These are phyloP conservation scores for Chernovozyma aurita DNA, from an alignment of 1,139 yeast species.

Conservation along the genomic window DNA sequence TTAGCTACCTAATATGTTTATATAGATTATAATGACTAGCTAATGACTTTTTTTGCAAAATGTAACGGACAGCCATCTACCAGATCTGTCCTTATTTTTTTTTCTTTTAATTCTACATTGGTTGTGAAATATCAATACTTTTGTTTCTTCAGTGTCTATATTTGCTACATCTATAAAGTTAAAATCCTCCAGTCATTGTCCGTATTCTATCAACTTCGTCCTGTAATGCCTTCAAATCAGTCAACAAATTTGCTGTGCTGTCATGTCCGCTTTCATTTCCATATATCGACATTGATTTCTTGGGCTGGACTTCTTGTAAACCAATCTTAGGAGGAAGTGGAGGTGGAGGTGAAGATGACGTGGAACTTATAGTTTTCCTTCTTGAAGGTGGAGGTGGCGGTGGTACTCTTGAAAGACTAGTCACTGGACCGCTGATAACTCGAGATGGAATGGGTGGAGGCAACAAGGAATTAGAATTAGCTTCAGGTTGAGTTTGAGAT, in stretches of 20 bases:
- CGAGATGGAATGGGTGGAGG: constrained; percentile 8
- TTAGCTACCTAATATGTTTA: neutral
- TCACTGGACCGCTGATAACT: neutral
- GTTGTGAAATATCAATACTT: no score
- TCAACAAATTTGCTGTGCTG: constrained; percentile 50
- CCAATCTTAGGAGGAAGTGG: constrained; percentile 33
- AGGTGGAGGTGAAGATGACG: constrained; percentile 20
- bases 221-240: constrained; percentile 58
- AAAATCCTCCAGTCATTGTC: constrained; percentile 48
- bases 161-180: constrained; percentile 4
- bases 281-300: constrained; percentile 11
- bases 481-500: constrained; percentile 9
- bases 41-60: no score
- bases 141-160: no score
- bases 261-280: constrained; percentile 17
- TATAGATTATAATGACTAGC: neutral
- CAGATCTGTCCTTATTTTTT: no score
- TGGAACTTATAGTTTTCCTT: constrained; percentile 12
- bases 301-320: constrained; percentile 11
- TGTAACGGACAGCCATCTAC: no score
- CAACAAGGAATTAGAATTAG: neutral
- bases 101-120: no score
- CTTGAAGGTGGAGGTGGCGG: constrained; percentile 43
- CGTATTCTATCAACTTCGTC: constrained; percentile 58
- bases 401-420: constrained; percentile 11